These are phyloP conservation scores for Parachlorella kessleri DNA, from an alignment of 139 green algal genomes.

Conservation along the genomic window DNA sequence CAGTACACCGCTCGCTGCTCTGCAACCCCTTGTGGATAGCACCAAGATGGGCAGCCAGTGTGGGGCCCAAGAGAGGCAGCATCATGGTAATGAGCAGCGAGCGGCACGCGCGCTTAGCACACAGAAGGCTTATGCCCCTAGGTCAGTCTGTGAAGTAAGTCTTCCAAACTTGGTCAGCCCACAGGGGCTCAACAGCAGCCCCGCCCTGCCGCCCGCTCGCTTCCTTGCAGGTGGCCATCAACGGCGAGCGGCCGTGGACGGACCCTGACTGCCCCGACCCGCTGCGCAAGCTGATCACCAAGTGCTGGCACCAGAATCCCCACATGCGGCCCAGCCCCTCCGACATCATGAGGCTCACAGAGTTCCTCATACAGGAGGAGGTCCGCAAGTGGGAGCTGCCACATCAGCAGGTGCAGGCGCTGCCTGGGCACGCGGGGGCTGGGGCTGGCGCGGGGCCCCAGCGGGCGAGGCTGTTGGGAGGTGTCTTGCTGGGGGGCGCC, in stretches of 20 bases:
- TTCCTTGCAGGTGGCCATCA: conserved; percentile 40
- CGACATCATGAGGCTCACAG: conserved; percentile 55
- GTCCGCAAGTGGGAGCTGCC: neutral
- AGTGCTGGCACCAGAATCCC: conserved; percentile 66
- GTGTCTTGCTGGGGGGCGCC: no score
- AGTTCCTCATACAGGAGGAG: neutral
- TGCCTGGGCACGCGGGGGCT: neutral
- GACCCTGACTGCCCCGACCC: conserved; percentile 40
- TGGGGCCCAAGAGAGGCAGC: neutral
- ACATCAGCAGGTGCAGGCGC: neutral
- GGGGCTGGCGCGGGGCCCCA: no score
- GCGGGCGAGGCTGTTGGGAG: no score
- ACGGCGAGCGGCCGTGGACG: conserved; percentile 44
- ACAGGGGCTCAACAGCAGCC: no score
- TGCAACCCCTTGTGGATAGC: neutral
- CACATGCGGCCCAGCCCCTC: conserved; percentile 49
- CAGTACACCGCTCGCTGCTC: neutral
- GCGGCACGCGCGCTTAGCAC: no score
- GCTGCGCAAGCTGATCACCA: conserved; percentile 45
- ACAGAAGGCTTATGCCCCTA: no score
- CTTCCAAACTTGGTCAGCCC: no score
- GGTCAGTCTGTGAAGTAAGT: no score
- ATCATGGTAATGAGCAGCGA: no score
- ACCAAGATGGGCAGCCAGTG: neutral
- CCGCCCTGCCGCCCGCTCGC: neutral